Evolutionary conservation across 768 basidiomycete species (phyloP), one percentile per base, ranked within the genome.

Genomic region (Pisolithus sp.): DNA sequence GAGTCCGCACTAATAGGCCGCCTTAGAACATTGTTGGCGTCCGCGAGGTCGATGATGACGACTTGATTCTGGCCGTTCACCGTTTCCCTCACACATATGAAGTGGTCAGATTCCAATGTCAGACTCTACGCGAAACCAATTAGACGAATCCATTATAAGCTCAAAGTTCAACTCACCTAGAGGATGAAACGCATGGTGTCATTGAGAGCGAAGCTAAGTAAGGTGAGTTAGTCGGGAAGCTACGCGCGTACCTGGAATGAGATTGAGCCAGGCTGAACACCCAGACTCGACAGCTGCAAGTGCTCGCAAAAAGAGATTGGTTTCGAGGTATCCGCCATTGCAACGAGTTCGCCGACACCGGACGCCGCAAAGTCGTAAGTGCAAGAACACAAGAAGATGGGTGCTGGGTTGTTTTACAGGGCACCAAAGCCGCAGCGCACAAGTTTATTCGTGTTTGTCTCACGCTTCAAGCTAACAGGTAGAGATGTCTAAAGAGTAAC

Each of bases 1-100:
- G 91, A 92, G 68, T 99, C 96, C n/a, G 96, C 96, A 23, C 90
- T 88, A 64, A 99, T 98, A 56, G 93, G 93, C 60, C 93, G 78
- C 54, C 93, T 86, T 51, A 94, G 80, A 62, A 98, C 89, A 86
- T 95, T 91, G 75, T 97, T 97, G 62, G 94, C 92, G 70, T 98
- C 92, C 55, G 87, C 77, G 57, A 99, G 85, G 83, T 98, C 95
- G 66, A 99, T 89, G 66, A 99, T 98, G 67, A 97, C 95, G 57
- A 99, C 96, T 72, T 97, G 94, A 72, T 95, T 93, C 65, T 91
- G 86, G 57, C 94, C 93, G 62, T 88, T 85, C 64, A 92, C 81
- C 70, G 93, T 93, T 76, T 98, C 95, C 51, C 95, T 89, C 55
- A 98, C 84, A 69, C 96, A 98, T 62, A 99, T 96, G 72, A 90